Percentiles rank a stretch among this genome's conserved stretches.
Evolutionary conservation across 2,329 filamentous ascomycete genomes (phyloP).

Genomic region (Graphium sp.): DNA sequence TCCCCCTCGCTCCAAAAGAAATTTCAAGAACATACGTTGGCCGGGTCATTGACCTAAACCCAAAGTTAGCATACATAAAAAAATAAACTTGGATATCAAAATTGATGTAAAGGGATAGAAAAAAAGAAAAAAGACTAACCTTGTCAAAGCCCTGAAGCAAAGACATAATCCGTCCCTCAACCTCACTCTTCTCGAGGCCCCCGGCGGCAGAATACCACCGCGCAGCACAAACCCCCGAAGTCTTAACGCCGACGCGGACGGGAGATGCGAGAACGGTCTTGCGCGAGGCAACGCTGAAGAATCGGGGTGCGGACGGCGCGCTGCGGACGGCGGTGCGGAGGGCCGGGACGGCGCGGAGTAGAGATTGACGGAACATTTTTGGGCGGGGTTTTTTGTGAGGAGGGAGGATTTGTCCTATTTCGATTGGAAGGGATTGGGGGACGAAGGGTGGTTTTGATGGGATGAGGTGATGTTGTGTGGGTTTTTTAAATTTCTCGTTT

Average conservation of each 20-base stretch:
- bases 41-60: slow-evolving; percentile 48
- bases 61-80: too few relatives aligned
- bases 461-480: slow-evolving; percentile 2
- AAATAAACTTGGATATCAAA: background rate
- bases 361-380: slow-evolving; percentile 73
- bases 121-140: slow-evolving; percentile 17
- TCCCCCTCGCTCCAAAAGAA: background rate
- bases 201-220: slow-evolving; percentile 77
- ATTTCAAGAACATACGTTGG: slow-evolving; percentile 33
- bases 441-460: slow-evolving; percentile 1
- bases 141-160: slow-evolving; percentile 96
- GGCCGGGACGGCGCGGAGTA: slow-evolving; percentile 59
- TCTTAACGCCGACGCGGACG: slow-evolving; percentile 14
- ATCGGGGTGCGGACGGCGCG: slow-evolving; percentile 40
- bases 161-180: slow-evolving; percentile 83
- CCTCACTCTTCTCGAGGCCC: slow-evolving; percentile 65
- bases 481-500: slow-evolving; percentile 6
- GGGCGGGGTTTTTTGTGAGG: background rate
- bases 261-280: slow-evolving; percentile 39
- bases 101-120: slow-evolving; percentile 11
- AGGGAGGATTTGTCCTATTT: background rate
- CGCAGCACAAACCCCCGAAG: slow-evolving; percentile 43
- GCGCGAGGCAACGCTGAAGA: slow-evolving; percentile 42
- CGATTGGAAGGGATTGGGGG: background rate
- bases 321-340: slow-evolving; percentile 46